These are phyloP conservation scores for Vigna angularis DNA, from an alignment of 306 rosid genomes.

Conservation along the genomic window DNA sequence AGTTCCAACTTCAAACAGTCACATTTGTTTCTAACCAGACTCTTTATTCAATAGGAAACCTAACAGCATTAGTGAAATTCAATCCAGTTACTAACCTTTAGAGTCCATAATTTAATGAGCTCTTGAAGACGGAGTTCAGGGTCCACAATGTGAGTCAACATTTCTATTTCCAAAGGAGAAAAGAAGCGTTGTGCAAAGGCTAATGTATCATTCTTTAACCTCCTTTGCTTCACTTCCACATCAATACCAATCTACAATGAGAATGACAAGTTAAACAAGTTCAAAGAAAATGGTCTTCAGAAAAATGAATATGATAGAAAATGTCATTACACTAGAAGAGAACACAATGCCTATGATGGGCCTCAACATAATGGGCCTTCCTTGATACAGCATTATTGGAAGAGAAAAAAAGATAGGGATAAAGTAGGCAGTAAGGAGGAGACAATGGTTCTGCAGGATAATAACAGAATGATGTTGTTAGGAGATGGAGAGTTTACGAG, in stretches of 20 bases:
- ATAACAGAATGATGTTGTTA: too few species aligned
- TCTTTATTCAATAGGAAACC: constrained; percentile 10
- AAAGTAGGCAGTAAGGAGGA: too few species aligned
- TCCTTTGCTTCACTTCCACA: constrained; percentile 86
- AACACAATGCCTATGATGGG: not conserved
- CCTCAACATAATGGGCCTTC: too few species aligned
- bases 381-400: too few species aligned
- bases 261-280: constrained; percentile 36
- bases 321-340: constrained; percentile 9
- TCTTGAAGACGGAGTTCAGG: constrained; percentile 80
- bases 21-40: constrained; percentile 21
- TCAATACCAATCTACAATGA: constrained; percentile 82
- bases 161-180: constrained; percentile 72
- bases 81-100: constrained; percentile 47
- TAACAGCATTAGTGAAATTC: constrained; percentile 28
- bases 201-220: constrained; percentile 67
- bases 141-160: constrained; percentile 70
- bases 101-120: constrained; percentile 64
- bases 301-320: constrained; percentile 12
- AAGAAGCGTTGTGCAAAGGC: constrained; percentile 82
- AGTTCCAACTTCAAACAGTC: constrained; percentile 1
- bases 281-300: constrained; percentile 31
- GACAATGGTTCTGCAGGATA: too few species aligned
- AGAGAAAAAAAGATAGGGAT: too few species aligned
- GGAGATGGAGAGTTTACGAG: too few species aligned